Evolutionary conservation across 441 rosid genomes (phyloP).

Genomic region (Lepidium campestre): DNA sequence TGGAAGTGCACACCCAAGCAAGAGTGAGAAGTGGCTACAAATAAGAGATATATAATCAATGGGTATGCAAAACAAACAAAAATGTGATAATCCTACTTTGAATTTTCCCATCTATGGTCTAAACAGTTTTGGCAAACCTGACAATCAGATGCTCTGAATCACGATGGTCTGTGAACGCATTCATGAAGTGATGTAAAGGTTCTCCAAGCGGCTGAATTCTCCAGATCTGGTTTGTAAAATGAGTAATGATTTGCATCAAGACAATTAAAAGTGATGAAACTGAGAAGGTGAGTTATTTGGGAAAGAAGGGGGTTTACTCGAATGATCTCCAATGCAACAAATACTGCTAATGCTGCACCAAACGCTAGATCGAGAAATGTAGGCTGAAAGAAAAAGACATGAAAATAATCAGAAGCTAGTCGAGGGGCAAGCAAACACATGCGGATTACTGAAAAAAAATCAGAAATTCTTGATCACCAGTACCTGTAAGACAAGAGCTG

Average conservation of each 20-base stretch:
- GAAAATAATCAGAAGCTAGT: conserved; percentile 5
- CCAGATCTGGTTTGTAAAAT: conserved; percentile 61
- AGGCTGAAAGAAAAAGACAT: conserved; percentile 44
- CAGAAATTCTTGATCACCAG: conserved; percentile 4
- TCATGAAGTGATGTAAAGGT: conserved; percentile 77
- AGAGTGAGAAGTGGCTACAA: conserved; percentile 86
- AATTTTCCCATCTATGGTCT: not conserved
- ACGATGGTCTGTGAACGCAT: conserved; percentile 95
- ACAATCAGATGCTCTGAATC: conserved; percentile 93
- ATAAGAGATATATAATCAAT: not conserved
- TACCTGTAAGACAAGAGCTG: conserved; percentile 97
- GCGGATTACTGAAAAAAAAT: not conserved
- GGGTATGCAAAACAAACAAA: not conserved
- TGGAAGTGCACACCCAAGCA: conserved; percentile 96
- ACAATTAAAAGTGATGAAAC: not conserved
- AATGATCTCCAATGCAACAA: conserved; percentile 73
- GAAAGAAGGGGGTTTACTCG: conserved; percentile 55
- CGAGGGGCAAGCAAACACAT: not conserved
- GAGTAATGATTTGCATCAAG: conserved; percentile 9
- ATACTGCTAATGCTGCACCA: conserved; percentile 88
- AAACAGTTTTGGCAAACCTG: conserved; percentile 41
- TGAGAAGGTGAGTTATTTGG: not conserved
- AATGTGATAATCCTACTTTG: not conserved
- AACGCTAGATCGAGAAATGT: conserved; percentile 92
- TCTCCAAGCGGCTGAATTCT: conserved; percentile 85